Evolutionary conservation across 1,284 basidiomycete genomes (phyloP).

Genomic region (Marasmius tenuissimus): DNA sequence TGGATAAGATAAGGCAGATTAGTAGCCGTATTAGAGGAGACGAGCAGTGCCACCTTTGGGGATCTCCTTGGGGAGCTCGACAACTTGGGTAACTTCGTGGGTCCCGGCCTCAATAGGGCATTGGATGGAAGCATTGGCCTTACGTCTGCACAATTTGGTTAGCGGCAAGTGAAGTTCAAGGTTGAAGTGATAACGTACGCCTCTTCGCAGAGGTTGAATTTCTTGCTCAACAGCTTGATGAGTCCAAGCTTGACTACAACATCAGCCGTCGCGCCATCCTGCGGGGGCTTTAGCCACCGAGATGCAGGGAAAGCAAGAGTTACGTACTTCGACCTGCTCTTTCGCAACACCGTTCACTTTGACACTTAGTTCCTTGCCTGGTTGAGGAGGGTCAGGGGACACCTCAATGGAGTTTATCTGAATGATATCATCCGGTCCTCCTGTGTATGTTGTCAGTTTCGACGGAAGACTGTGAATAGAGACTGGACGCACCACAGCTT

Average conservation of each 20-base stretch:
- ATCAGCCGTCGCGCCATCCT: slow-evolving; percentile 91
- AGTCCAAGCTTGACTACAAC: slow-evolving; percentile 88
- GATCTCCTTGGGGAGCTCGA: slow-evolving; percentile 85
- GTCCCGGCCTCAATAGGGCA: slow-evolving; percentile 77
- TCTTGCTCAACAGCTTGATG: slow-evolving; percentile 80
- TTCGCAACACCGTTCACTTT: slow-evolving; percentile 65
- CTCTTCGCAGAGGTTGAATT: slow-evolving; percentile 88
- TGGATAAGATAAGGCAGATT: slow-evolving; percentile 27
- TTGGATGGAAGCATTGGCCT: slow-evolving; percentile 69
- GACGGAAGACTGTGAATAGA: background rate
- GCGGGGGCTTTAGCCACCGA: slow-evolving; percentile 4
- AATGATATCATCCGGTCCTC: slow-evolving; percentile 45
- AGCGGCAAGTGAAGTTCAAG: slow-evolving; percentile 3
- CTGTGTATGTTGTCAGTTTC: slow-evolving; percentile 31
- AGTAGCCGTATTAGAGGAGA: background rate
- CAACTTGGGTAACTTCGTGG: slow-evolving; percentile 77
- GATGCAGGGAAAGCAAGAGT: background rate
- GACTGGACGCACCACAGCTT: slow-evolving; percentile 55
- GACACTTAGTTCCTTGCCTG: slow-evolving; percentile 83
- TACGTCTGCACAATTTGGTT: slow-evolving; percentile 42
- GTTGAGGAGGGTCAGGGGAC: slow-evolving; percentile 80
- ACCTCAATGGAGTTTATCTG: slow-evolving; percentile 68
- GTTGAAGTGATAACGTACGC: slow-evolving; percentile 61
- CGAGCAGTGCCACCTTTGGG: slow-evolving; percentile 64
- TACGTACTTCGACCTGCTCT: slow-evolving; percentile 64